Percentiles rank a stretch among this genome's conserved stretches.
Evolutionary conservation across 345 rosid genomes (phyloP).

Genomic region (Iberis pinnata): DNA sequence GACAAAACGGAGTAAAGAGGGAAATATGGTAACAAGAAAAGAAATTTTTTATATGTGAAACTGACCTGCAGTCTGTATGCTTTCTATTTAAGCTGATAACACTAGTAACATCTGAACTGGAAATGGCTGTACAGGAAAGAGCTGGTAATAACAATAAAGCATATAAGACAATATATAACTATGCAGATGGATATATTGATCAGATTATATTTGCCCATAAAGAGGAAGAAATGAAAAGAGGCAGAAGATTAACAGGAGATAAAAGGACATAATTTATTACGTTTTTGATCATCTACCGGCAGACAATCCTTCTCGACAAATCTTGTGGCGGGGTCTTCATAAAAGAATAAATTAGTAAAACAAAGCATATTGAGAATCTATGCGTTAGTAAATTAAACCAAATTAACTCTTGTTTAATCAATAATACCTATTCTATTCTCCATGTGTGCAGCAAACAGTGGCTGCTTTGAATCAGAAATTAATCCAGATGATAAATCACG

Average conservation of each 20-base stretch:
- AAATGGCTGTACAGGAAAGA: conserved; percentile 19
- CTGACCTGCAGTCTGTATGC: conserved; percentile 46
- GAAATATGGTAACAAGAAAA: conserved; percentile 10
- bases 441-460: background rate
- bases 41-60: conserved; percentile 18
- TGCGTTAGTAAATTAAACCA: background rate
- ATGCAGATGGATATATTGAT: conserved; percentile 10
- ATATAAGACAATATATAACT: conserved; percentile 4
- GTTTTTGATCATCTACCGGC: conserved; percentile 18
- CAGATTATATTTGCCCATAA: conserved; percentile 6
- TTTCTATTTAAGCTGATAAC: conserved; percentile 56
- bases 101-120: conserved; percentile 35
- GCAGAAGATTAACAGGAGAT: background rate
- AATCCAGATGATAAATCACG: conserved; percentile 33
- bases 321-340: conserved; percentile 26
- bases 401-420: background rate
- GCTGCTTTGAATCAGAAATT: conserved; percentile 32
- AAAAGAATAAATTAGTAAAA: conserved; percentile 16
- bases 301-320: conserved; percentile 24
- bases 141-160: conserved; percentile 18
- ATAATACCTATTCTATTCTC: conserved; percentile 23
- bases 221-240: conserved; percentile 6
- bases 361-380: background rate
- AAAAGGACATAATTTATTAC: conserved; percentile 28
- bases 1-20: conserved; percentile 8